phyloP scores from a whole-genome alignment of 371 early-diverging fungal species.

The Encephalitozoon cuniculi region DNA sequence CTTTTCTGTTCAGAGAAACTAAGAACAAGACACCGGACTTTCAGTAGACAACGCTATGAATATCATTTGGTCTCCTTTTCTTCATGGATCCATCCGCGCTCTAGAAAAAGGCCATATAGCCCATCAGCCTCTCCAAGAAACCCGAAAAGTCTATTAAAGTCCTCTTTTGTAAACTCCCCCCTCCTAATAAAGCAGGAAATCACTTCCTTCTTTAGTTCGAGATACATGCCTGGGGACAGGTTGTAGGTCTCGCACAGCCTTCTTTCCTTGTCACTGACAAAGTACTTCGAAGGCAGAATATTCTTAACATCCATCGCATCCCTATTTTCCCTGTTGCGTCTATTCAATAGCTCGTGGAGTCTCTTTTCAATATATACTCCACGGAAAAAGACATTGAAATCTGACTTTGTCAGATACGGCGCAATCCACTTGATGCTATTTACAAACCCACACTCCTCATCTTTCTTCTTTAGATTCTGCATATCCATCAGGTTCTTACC shows the following conservation, averaged over 20 bases:
- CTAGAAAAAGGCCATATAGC: not conserved
- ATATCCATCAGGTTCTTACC: conserved; percentile 74
- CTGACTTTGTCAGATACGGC: conserved; percentile 70
- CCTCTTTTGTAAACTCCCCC: not conserved
- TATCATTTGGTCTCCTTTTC: not conserved
- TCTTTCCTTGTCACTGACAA: not conserved
- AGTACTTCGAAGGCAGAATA: not conserved
- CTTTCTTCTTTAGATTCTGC: conserved; percentile 70
- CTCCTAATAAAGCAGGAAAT: not conserved
- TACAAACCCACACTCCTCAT: conserved; percentile 73
- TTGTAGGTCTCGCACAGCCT: not conserved
- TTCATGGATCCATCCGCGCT: not conserved
- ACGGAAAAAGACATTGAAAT: conserved; percentile 70
- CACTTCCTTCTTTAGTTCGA: not conserved
- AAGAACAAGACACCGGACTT: conserved; percentile 25
- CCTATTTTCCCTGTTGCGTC: not conserved
- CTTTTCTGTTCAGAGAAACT: conserved; percentile 34
- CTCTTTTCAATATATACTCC: conserved; percentile 61
- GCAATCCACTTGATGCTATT: conserved; percentile 74
- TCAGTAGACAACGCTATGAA: conserved; percentile 18
- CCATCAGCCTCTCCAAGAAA: not conserved
- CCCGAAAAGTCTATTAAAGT: not conserved
- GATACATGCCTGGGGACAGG: not conserved
- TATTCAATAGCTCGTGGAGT: not conserved
- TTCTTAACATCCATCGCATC: not conserved